Percentiles rank a stretch among this genome's conserved stretches.
phyloP scores from a whole-genome alignment of 805 yeast species.

The Tetrapisispora taiwanensis region DNA sequence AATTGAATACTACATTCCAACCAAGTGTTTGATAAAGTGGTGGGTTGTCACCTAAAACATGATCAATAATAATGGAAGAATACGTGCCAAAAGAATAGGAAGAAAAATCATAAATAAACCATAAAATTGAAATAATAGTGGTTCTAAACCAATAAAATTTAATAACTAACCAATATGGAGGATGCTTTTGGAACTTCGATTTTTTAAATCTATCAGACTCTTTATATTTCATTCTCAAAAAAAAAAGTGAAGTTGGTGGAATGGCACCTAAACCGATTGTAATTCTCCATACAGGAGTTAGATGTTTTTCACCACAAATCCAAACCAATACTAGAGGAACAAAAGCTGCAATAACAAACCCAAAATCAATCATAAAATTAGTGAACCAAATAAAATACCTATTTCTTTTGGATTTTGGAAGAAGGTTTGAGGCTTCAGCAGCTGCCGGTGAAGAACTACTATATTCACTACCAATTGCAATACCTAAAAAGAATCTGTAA shows the following conservation, averaged over 20 bases:
- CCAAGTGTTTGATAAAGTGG: conserved; percentile 71
- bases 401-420: conserved; percentile 78
- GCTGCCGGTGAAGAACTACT: conserved; percentile 91
- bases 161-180: conserved; percentile 58
- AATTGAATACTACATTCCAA: conserved; percentile 82
- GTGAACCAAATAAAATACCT: conserved; percentile 87
- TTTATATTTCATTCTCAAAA: conserved; percentile 62
- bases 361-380: conserved; percentile 75
- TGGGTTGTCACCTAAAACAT: conserved; percentile 46
- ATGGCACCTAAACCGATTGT: conserved; percentile 85
- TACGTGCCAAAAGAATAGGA: conserved; percentile 81
- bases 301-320: conserved; percentile 63
- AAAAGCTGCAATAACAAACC: conserved; percentile 74
- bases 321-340: conserved; percentile 79
- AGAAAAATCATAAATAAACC: conserved; percentile 89
- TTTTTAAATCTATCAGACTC: conserved; percentile 67
- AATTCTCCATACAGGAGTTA: conserved; percentile 84
- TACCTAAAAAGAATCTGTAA: conserved; percentile 79
- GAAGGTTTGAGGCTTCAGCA: conserved; percentile 74
- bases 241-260: conserved; percentile 70
- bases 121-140: conserved; percentile 56
- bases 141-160: conserved; percentile 83
- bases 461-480: conserved; percentile 91
- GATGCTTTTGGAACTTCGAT: conserved; percentile 52
- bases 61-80: conserved; percentile 57